Base-by-base conservation (phyloP, 2,329 filamentous ascomycete species). In the Aureobasidium sp. region DNA sequence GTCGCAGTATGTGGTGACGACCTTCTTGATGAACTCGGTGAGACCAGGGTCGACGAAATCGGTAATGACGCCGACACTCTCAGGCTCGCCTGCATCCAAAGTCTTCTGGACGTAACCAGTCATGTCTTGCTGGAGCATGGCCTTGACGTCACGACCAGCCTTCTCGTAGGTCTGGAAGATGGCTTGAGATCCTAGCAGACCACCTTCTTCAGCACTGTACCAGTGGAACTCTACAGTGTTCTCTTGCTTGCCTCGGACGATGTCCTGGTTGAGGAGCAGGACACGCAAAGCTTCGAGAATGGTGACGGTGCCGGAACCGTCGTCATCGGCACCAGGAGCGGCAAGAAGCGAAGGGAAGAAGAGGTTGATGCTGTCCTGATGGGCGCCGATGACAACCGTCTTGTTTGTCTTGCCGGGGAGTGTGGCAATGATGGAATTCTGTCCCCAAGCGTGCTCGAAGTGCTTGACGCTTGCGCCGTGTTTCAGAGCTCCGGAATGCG, bases 81-180 rank as follows among this genome's bases (percentile, higher is more conserved):
- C 93, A 5, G 86, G 83, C 74, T 90, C 82, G 63, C 91, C 91
- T 3, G 90, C 87, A 67, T 94, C 89, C 22, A 94, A 77, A 0
- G 91, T 96, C 70, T 87, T 87, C 73, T 92, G 85, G 5, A 91
- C 83, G 73, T 88, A 97, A 20, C 93, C 93, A 1, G 91, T 96
- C 93, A 97, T 97, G 75, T 97, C 93, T 76, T 97, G 93, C 78
- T 97, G 93, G 61, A 97, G 84, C 94, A 97, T 97, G 37, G 93
- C 93, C 78, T 93, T 95, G 74, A 97, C 82, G 67, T 93, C 86
- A 29, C 87, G 84, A 36, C 83, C 82, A 25, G 83, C 76, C 72
- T 87, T 85, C 75, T 89, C 87, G 71, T 97, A 97, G 8, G 84
- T 78, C 56, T 84, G 82, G 79, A 97, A 97, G 73, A 97, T 89